A percentile compares a stretch with the other conserved stretches of the same genome.
Evolutionary conservation across 2,329 filamentous ascomycete species (phyloP).

Genomic region (Trichoderma atroviride): DNA sequence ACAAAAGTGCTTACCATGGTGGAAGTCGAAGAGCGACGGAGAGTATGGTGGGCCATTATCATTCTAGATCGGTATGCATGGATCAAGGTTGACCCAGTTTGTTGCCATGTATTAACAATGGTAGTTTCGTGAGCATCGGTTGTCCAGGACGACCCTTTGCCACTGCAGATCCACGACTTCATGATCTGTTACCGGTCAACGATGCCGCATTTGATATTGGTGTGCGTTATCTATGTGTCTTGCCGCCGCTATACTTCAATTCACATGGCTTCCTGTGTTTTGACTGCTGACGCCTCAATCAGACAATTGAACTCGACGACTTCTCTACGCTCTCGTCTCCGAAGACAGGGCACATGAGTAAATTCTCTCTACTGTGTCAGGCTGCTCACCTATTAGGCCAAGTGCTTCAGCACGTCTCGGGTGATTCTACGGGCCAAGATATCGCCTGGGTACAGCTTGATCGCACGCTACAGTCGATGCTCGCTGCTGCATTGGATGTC

Average conservation of each 20-base stretch:
- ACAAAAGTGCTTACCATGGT: not conserved
- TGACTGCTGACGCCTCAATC: not conserved
- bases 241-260: not conserved
- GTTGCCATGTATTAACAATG: not conserved
- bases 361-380: not conserved
- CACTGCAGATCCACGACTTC: not conserved
- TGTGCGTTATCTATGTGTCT: not conserved
- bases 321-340: not conserved
- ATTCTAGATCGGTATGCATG: not conserved
- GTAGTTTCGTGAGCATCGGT: not conserved
- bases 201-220: not conserved
- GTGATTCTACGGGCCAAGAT: not conserved
- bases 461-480: not conserved
- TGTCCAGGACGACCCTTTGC: not conserved
- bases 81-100: no score
- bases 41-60: not conserved
- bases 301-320: not conserved
- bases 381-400: not conserved
- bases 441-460: not conserved
- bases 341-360: not conserved
- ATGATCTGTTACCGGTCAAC: not conserved
- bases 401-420: not conserved
- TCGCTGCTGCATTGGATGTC: not conserved
- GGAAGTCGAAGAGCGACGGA: not conserved
- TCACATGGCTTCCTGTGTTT: not conserved